Conservation (phyloP, 306 rosid genomes). For the cucumber (Cucumis sativus) region Cucumber_9930_V3 NC_026660.2:13802001-13802500, state of each 20-base stretch:
- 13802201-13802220: constrained; percentile 8
- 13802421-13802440: constrained; percentile 15
- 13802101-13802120: too few species aligned
- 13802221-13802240: constrained; percentile 15
- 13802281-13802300: constrained; percentile 10
- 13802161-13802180: too few species aligned
- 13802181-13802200: constrained; percentile 27
- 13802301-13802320: constrained; percentile 4
- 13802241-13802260: constrained; percentile 13
- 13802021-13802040: too few species aligned
- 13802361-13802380: constrained; percentile 6
- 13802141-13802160: too few species aligned
- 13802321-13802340: neutral
- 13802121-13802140: too few species aligned
- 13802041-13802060: too few species aligned
- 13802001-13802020: too few species aligned
- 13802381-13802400: constrained; percentile 21
- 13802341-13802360: constrained; percentile 14
- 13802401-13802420: constrained; percentile 20
- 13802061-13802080: too few species aligned
- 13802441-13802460: neutral
- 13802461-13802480: neutral
- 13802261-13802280: neutral
- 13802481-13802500: constrained; percentile 17
- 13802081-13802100: too few species aligned